phyloP scores from a whole-genome alignment of 176 grass and related monocot species.

The Musa itinerans region DNA sequence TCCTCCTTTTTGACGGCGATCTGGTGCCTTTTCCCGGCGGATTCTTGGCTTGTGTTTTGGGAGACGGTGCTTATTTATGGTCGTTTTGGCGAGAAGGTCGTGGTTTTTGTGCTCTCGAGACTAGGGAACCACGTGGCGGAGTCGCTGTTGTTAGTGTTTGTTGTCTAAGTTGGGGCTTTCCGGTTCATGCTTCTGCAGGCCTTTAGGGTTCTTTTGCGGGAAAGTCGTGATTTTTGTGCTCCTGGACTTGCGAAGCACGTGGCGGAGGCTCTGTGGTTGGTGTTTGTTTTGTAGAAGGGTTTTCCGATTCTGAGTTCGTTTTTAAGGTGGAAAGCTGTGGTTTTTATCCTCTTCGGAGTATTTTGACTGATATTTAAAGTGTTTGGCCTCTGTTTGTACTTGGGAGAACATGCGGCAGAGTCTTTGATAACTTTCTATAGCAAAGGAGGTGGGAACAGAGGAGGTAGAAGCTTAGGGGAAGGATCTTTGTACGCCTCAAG shows the following conservation, averaged over 20 bases:
- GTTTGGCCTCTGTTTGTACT: neutral
- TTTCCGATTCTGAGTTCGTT: neutral
- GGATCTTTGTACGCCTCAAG: neutral
- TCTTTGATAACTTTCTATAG: neutral
- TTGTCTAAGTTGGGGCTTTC: neutral
- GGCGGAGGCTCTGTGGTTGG: no score
- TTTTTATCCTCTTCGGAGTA: no score
- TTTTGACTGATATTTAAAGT: neutral
- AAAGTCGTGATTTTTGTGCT: no score
- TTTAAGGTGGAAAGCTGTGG: neutral
- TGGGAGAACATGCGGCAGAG: neutral
- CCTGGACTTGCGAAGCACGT: no score
- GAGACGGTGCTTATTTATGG: neutral
- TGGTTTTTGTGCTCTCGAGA: neutral
- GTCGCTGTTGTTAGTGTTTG: neutral
- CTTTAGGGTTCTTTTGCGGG: no score
- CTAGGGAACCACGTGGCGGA: neutral
- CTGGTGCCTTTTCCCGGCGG: neutral
- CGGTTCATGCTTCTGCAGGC: neutral
- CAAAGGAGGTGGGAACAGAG: neutral
- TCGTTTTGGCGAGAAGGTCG: neutral
- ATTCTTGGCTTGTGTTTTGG: neutral
- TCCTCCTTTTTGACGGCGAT: neutral
- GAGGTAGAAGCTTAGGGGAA: neutral
- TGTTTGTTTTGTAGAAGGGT: no score